Percentiles rank a stretch among this genome's conserved stretches.
phyloP scores from a whole-genome alignment of 257 asterid genomes.

The Solanum bulbocastanum region DNA sequence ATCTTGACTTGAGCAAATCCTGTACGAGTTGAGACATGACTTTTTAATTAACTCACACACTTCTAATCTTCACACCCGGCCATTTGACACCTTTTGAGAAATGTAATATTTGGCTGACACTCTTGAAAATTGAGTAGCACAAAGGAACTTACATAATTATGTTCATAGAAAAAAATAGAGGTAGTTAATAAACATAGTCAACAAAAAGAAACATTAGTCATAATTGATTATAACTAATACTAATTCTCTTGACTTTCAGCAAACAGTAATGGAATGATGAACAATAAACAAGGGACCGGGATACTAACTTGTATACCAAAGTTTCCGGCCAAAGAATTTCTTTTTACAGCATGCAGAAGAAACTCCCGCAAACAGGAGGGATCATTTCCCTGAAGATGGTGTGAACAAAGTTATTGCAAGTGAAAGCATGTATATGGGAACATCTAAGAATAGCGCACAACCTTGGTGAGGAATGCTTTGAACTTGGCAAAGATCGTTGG shows the following conservation, averaged over 20 bases:
- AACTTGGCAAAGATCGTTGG: slow-evolving; percentile 64
- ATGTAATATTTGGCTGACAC: neutral
- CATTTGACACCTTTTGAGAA: neutral
- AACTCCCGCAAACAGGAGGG: slow-evolving; percentile 96
- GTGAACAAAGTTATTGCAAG: neutral
- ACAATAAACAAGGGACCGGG: neutral
- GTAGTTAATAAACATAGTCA: neutral
- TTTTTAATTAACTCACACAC: neutral
- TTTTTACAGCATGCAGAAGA: slow-evolving; percentile 42
- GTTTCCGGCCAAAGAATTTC: slow-evolving; percentile 49
- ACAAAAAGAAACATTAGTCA: neutral
- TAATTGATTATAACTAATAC: neutral
- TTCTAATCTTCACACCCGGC: neutral
- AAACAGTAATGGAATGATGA: neutral
- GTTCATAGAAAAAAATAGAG: neutral
- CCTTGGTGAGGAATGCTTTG: slow-evolving; percentile 91
- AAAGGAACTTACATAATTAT: neutral
- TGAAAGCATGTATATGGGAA: neutral
- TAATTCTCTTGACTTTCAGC: neutral
- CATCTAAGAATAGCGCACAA: slow-evolving; percentile 2
- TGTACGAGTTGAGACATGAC: neutral
- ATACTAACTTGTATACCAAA: slow-evolving; percentile 69
- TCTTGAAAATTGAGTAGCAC: neutral
- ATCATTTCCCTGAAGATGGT: slow-evolving; percentile 56
- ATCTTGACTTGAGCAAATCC: neutral